These are phyloP conservation scores for Blastobotrys capitulatus DNA, from an alignment of 1,139 yeast genomes.

Conservation along the genomic window DNA sequence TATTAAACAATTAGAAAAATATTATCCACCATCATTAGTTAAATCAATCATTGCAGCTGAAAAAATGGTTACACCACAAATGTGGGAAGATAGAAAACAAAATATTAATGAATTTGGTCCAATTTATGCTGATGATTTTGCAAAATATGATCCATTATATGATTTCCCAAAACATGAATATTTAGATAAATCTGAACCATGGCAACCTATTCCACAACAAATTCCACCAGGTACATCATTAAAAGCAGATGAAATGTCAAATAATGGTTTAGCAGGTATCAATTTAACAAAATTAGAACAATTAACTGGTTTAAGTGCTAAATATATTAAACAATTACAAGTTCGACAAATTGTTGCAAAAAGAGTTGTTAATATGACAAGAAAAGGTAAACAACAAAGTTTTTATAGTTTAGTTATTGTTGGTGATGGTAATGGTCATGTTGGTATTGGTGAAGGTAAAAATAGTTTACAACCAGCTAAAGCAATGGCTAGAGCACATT, in stretches of 20 bases:
- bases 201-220: slow-evolving; percentile 40
- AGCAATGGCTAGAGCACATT: slow-evolving; percentile 82
- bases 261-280: slow-evolving; percentile 41
- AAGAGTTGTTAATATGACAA: slow-evolving; percentile 86
- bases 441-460: slow-evolving; percentile 95
- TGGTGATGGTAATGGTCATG: slow-evolving; percentile 90
- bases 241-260: slow-evolving; percentile 30
- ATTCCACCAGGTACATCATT: slow-evolving; percentile 38
- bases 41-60: slow-evolving; percentile 2
- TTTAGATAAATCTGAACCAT: slow-evolving; percentile 39
- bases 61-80: slow-evolving; percentile 49
- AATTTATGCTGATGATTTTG: slow-evolving; percentile 54
- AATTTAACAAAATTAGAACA: slow-evolving; percentile 33
- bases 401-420: slow-evolving; percentile 84
- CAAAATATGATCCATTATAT: slow-evolving; percentile 53
- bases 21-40: slow-evolving; percentile 52
- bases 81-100: slow-evolving; percentile 39
- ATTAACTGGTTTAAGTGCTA: slow-evolving; percentile 68
- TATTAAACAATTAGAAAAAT: slow-evolving; percentile 56
- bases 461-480: slow-evolving; percentile 71
- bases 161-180: slow-evolving; percentile 46
- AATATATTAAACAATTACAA: slow-evolving; percentile 58
- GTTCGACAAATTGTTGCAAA: slow-evolving; percentile 49
- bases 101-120: slow-evolving; percentile 50
- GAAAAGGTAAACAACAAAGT: slow-evolving; percentile 86